These are phyloP conservation scores for Leucocoprinus birnbaumii DNA, from an alignment of 768 basidiomycete genomes.

Conservation along the genomic window DNA sequence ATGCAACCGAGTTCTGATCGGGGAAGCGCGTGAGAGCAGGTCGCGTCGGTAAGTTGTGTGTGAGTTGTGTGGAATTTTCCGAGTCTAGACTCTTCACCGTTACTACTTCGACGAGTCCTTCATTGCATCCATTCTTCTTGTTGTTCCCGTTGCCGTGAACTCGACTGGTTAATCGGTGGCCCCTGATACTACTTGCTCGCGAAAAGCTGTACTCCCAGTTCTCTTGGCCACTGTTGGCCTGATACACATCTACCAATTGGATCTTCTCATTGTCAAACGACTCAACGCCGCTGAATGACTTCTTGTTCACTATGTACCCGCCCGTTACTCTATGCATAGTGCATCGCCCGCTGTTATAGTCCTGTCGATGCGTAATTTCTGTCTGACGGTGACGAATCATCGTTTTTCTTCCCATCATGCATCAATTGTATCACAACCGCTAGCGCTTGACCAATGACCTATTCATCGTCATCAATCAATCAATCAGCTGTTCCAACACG, in stretches of 20 bases:
- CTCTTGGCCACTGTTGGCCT: neutral
- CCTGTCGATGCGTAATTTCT: too few relatives aligned
- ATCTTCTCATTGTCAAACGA: neutral
- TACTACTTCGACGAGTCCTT: neutral
- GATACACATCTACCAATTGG: neutral
- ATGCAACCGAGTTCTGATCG: neutral
- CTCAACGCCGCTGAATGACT: too few relatives aligned
- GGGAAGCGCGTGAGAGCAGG: neutral
- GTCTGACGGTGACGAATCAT: too few relatives aligned
- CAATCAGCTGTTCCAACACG: neutral
- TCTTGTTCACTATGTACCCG: neutral
- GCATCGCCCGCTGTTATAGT: neutral
- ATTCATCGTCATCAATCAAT: slow-evolving; percentile 6
- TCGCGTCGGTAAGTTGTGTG: neutral
- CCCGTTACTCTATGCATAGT: neutral
- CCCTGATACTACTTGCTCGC: too few relatives aligned
- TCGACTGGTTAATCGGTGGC: too few relatives aligned
- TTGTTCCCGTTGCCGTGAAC: neutral
- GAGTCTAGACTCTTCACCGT: too few relatives aligned
- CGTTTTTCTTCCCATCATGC: too few relatives aligned
- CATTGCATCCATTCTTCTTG: neutral
- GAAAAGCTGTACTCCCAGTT: neutral
- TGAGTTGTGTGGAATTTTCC: too few relatives aligned
- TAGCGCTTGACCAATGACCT: too few relatives aligned
- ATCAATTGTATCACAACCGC: too few relatives aligned